phyloP scores from a whole-genome alignment of 176 grass and related monocot genomes.

The Ananas comosus region DNA sequence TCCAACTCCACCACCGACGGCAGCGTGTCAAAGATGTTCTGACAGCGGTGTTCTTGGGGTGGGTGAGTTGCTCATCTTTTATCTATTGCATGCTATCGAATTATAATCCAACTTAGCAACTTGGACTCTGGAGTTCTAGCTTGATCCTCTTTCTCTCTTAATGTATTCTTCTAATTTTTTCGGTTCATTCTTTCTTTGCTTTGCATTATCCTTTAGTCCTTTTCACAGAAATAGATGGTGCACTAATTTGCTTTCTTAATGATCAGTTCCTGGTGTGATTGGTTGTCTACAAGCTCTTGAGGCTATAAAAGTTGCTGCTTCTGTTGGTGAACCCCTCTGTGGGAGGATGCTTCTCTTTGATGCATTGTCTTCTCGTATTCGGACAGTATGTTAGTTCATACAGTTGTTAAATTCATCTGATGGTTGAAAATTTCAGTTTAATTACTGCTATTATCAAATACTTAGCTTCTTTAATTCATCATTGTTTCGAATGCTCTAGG shows the following conservation, averaged over 20 bases:
- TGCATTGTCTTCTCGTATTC: slow-evolving; percentile 58
- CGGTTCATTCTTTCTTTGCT: too few species aligned
- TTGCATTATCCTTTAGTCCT: too few species aligned
- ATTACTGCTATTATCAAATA: too few species aligned
- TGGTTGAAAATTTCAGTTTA: neutral
- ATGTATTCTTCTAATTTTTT: neutral
- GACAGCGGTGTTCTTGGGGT: slow-evolving; percentile 91
- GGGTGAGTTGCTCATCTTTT: slow-evolving; percentile 36
- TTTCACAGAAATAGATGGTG: too few species aligned
- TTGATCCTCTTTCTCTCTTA: too few species aligned
- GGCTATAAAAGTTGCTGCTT: slow-evolving; percentile 76
- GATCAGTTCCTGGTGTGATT: slow-evolving; percentile 79
- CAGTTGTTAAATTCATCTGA: slow-evolving; percentile 8
- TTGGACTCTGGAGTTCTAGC: too few species aligned
- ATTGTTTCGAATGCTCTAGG: neutral
- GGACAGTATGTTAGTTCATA: slow-evolving; percentile 48
- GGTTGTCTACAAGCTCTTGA: slow-evolving; percentile 96
- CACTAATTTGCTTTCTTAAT: slow-evolving; percentile 23
- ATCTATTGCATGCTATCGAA: neutral
- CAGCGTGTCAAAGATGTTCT: slow-evolving; percentile 88
- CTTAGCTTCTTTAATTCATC: slow-evolving; percentile 1
- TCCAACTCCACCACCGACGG: slow-evolving; percentile 67
- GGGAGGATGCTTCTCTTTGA: slow-evolving; percentile 95
- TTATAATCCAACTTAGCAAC: neutral
- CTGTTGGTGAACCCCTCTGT: slow-evolving; percentile 79